phyloP scores from a whole-genome alignment of 441 rosid species.

The Kokia cookei region DNA sequence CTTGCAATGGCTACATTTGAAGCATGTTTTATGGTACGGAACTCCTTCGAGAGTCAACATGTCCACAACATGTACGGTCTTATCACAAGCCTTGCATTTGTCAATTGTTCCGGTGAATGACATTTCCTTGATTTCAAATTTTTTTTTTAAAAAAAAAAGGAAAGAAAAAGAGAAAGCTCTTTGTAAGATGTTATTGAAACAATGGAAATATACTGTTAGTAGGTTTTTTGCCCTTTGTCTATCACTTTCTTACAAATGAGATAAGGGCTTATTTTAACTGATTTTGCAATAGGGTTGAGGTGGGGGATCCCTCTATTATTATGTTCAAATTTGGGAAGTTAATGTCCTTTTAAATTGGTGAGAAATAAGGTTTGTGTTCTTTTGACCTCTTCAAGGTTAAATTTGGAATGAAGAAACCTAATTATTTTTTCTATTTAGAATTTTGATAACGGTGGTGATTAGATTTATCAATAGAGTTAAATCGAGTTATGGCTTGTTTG shows the following conservation, averaged over 20 bases:
- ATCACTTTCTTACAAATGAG: background rate
- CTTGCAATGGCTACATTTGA: constrained; percentile 95
- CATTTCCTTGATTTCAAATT: constrained; percentile 23
- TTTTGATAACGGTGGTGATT: background rate
- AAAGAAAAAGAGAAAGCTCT: background rate
- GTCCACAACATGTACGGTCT: constrained; percentile 84
- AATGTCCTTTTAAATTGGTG: constrained; percentile 33
- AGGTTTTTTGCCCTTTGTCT: constrained; percentile 1
- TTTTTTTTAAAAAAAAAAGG: no score
- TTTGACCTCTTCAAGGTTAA: constrained; percentile 37
- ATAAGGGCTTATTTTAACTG: constrained; percentile 5
- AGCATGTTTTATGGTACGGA: constrained; percentile 91
- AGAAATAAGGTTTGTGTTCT: constrained; percentile 33
- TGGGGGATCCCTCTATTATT: constrained; percentile 29
- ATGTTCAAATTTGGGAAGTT: constrained; percentile 21
- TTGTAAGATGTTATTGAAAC: background rate
- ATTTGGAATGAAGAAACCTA: background rate
- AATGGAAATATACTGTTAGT: background rate
- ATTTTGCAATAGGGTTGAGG: constrained; percentile 20
- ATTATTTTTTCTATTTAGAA: background rate
- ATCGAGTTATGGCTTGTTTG: no score
- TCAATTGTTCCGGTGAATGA: constrained; percentile 87
- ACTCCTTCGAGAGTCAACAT: constrained; percentile 77
- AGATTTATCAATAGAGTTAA: no score
- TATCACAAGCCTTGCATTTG: constrained; percentile 92